These are phyloP conservation scores for Limonomyces culmigenus DNA, from an alignment of 1,284 basidiomycete genomes.

Conservation along the genomic window DNA sequence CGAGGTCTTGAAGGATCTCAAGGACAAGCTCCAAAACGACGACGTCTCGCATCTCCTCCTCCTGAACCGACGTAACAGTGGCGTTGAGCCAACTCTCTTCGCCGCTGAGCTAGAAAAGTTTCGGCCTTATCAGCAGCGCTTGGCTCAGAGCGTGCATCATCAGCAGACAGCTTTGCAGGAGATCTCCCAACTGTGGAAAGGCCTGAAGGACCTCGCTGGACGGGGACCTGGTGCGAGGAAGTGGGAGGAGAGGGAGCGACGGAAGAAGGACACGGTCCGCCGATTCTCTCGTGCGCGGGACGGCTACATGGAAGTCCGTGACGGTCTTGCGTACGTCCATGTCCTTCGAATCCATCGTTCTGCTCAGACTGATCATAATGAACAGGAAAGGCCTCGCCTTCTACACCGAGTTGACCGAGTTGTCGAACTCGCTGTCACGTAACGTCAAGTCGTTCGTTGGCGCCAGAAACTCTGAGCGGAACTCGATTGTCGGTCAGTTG, in stretches of 20 bases:
- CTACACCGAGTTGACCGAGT: conserved; percentile 66
- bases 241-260: conserved; percentile 67
- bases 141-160: conserved; percentile 61
- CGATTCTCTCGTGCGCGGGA: conserved; percentile 65
- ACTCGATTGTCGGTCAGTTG: conserved; percentile 46
- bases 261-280: conserved; percentile 56
- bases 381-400: conserved; percentile 75
- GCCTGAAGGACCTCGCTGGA: conserved; percentile 54
- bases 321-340: conserved; percentile 58
- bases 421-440: conserved; percentile 41
- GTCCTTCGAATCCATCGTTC: conserved; percentile 5
- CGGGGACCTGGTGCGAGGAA: conserved; percentile 55
- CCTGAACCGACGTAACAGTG: conserved; percentile 75
- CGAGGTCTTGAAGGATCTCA: conserved; percentile 83
- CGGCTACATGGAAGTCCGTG: conserved; percentile 73
- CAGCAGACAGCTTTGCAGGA: conserved; percentile 62
- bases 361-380: conserved; percentile 3
- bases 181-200: conserved; percentile 52
- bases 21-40: conserved; percentile 90
- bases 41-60: conserved; percentile 93
- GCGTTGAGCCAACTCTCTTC: conserved; percentile 79
- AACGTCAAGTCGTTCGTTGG: conserved; percentile 50
- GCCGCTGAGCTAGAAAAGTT: conserved; percentile 93
- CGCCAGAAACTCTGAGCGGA: conserved; percentile 55
- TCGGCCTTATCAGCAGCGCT: conserved; percentile 73